Evolutionary conservation across 331 rosid genomes (phyloP).

Genomic region (Arachis monticola): DNA sequence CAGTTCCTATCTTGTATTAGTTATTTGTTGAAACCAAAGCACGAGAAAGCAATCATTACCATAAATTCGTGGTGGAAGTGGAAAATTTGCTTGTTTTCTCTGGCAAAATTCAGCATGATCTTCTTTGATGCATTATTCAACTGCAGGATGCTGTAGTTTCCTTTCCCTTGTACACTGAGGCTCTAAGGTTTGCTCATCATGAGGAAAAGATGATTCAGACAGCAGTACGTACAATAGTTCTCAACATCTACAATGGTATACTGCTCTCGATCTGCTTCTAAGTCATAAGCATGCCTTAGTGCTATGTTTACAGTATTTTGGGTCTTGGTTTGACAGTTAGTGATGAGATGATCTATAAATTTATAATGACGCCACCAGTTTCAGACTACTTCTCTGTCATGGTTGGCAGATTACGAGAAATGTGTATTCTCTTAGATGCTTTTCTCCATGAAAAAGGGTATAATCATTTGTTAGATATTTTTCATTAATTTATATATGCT

Average conservation of each 20-base stretch:
- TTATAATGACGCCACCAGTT: constrained; percentile 71
- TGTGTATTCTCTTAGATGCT: constrained; percentile 64
- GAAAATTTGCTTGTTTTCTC: too few species aligned
- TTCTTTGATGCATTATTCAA: constrained; percentile 35
- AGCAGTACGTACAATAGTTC: constrained; percentile 72
- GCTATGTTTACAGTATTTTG: constrained; percentile 36
- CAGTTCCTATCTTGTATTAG: too few species aligned
- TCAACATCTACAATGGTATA: constrained; percentile 71
- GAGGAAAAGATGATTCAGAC: constrained; percentile 86
- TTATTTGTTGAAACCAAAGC: too few species aligned
- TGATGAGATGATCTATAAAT: constrained; percentile 67
- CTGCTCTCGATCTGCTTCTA: constrained; percentile 19
- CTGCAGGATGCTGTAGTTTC: constrained; percentile 77
- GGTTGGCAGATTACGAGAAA: constrained; percentile 60
- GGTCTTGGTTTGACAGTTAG: constrained; percentile 65
- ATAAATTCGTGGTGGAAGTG: too few species aligned
- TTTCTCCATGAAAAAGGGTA: constrained; percentile 59
- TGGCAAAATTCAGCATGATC: constrained; percentile 16
- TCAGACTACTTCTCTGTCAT: constrained; percentile 73
- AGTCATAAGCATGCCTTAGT: constrained; percentile 26
- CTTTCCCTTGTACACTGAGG: constrained; percentile 82
- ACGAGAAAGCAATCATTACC: too few species aligned
- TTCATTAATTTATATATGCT: neutral
- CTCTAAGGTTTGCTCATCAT: constrained; percentile 74
- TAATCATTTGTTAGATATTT: constrained; percentile 28